phyloP scores from a whole-genome alignment of 2,329 filamentous ascomycete species.

The Scopulariopsis brevicaulis region DNA sequence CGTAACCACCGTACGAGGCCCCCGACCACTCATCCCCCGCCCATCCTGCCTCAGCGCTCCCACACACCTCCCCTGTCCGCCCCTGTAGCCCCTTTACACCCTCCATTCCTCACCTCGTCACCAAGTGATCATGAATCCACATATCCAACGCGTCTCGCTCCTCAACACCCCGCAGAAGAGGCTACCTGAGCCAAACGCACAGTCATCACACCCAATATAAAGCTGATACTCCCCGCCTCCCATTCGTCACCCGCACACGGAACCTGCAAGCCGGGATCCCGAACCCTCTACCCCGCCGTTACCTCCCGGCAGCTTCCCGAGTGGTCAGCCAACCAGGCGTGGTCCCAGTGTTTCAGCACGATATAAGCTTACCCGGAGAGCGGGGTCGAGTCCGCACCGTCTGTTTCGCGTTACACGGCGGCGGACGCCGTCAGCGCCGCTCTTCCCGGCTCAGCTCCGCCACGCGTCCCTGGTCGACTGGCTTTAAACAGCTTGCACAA shows the following conservation, averaged over 20 bases:
- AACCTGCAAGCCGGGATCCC: not conserved
- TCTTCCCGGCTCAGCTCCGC: not conserved
- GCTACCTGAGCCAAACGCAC: not conserved
- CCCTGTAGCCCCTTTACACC: not conserved
- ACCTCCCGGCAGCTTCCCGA: not conserved
- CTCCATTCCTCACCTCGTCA: not conserved
- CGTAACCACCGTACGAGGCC: not conserved
- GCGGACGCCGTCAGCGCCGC: not conserved
- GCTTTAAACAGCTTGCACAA: no score
- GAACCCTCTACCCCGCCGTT: not conserved
- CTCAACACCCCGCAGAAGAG: not conserved
- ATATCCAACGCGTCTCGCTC: not conserved
- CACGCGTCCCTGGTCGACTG: no score
- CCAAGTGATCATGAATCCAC: not conserved
- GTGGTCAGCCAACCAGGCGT: not conserved
- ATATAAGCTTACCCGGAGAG: not conserved
- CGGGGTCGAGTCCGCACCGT: not conserved
- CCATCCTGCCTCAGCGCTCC: not conserved
- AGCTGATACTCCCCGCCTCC: not conserved
- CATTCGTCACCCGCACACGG: not conserved
- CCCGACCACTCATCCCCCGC: not conserved
- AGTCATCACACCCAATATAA: not conserved
- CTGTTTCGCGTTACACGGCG: not conserved
- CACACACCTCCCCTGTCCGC: not conserved
- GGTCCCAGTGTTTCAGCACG: not conserved